Percentiles rank a stretch among this genome's conserved stretches.
These are phyloP conservation scores for Fraxinus xanthoxyloides DNA, from an alignment of 305 asterid species.

Conservation along the genomic window DNA sequence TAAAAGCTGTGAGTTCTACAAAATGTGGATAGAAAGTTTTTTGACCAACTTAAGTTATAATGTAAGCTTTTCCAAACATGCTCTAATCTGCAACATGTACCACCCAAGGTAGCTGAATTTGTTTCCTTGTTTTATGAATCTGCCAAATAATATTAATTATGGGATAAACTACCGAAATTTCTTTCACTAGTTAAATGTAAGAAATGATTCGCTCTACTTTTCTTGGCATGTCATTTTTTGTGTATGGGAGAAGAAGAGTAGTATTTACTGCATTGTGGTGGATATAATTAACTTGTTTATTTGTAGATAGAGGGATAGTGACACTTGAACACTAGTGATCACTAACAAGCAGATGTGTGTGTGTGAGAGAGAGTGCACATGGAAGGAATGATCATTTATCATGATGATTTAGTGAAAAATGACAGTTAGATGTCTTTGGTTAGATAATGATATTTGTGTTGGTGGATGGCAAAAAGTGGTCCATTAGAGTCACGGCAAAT, in stretches of 20 bases:
- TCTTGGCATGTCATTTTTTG: no score
- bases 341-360: neutral
- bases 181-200: no score
- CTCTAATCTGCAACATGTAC: no score
- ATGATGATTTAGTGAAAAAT: neutral
- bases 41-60: neutral
- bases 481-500: neutral
- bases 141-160: no score
- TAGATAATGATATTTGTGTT: neutral
- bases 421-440: neutral
- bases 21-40: neutral
- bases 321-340: neutral
- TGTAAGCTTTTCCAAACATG: neutral
- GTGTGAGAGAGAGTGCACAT: neutral
- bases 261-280: no score
- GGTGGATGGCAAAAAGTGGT: neutral
- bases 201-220: no score
- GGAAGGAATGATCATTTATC: neutral
- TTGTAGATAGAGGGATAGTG: no score
- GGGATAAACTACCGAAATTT: no score
- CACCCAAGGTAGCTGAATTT: no score
- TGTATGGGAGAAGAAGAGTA: no score
- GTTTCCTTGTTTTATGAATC: no score
- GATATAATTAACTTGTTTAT: no score
- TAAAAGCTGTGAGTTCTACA: neutral